Percentiles rank a stretch among this genome's conserved stretches.
These are phyloP conservation scores for Ganoderma leucocontextum DNA, from an alignment of 1,284 basidiomycete genomes.

Conservation along the genomic window DNA sequence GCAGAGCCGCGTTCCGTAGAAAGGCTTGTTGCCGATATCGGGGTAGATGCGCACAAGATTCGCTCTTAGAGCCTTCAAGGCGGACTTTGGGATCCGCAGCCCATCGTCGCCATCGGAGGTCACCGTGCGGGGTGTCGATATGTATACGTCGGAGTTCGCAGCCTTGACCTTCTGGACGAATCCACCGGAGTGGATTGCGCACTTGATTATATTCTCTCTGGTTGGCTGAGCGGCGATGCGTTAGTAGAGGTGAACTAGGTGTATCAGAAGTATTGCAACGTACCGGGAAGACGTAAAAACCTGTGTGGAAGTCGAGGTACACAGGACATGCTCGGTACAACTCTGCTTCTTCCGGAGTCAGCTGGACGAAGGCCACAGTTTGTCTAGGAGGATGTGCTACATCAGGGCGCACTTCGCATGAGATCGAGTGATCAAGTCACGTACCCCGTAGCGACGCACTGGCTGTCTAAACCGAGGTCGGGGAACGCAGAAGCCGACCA, in stretches of 20 bases:
- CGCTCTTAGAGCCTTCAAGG: slow-evolving; percentile 57
- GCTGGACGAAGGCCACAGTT: slow-evolving; percentile 77
- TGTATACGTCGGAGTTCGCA: slow-evolving; percentile 27
- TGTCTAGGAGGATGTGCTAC: slow-evolving; percentile 58
- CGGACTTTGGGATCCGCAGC: slow-evolving; percentile 67
- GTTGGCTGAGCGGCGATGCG: slow-evolving; percentile 63
- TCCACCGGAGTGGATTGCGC: slow-evolving; percentile 76
- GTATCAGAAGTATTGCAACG: slow-evolving; percentile 35
- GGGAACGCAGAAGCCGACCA: slow-evolving; percentile 88
- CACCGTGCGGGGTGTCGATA: slow-evolving; percentile 76
- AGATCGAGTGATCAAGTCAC: neutral
- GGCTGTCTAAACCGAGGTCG: slow-evolving; percentile 55
- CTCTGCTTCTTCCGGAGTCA: slow-evolving; percentile 73
- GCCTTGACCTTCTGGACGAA: slow-evolving; percentile 55
- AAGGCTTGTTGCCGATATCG: slow-evolving; percentile 71
- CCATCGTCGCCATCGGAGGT: slow-evolving; percentile 63
- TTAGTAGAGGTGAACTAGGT: slow-evolving; percentile 5
- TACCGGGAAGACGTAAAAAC: slow-evolving; percentile 84
- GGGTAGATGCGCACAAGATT: slow-evolving; percentile 73
- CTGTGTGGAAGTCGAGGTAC: slow-evolving; percentile 71
- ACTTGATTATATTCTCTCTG: slow-evolving; percentile 72
- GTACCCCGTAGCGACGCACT: slow-evolving; percentile 76
- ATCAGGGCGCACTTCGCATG: neutral
- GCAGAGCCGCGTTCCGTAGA: slow-evolving; percentile 78
- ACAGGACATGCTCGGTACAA: slow-evolving; percentile 74